Base-by-base conservation (phyloP, 176 grass and related monocot species). In the Oropetium thomaeum region DNA sequence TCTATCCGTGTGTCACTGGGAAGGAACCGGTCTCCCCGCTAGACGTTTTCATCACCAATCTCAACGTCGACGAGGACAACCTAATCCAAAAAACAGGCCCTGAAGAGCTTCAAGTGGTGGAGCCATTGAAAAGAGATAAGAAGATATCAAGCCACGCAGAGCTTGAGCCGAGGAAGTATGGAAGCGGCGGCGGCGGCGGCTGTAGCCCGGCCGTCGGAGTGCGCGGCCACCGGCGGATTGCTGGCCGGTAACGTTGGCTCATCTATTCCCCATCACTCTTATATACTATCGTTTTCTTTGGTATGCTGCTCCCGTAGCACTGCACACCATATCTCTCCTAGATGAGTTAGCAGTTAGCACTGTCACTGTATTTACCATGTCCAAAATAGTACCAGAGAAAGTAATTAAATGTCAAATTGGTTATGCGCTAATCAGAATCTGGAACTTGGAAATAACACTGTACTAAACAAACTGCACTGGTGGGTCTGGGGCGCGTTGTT, bases 11-110 rank as follows among this genome's bases (percentile, higher is more conserved):
- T 59, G 38, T 45, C 73, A 39, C 7, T 41, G 29, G 9, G 1
- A 82, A 70, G 49, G 48, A 67, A 78, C 20, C 42, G 1, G 41
- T 53, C 49, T 34, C 53, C 25, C 49, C 20, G 20, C 38, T 20
- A 9, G 51, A 45, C 52, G 15, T 52, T 52, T 20, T 15, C 6
- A 26, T 73, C 85, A 87, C 79, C 85, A 82, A 87, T 87, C 79
- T 59, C 62, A 67, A 67, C 13, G 79, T 52, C 59, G 30, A 44
- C 7, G 54, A 71, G 55, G 30, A 58, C 66, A 71, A 71, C 3
- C 32, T 38, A 10, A 65, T 5, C 54, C 12, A 15, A 58, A 15
- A 58, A 14, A 10, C 23, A 28, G 20, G 10, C 14, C 41, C 16
- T 14, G 44, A 76, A 37, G 30, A 14, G 48, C 20, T 65, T 47